Percentiles rank a stretch among this genome's conserved stretches.
Conservation (phyloP, 768 basidiomycete genomes). For the Erythrobasidium yunnanense region DNA sequence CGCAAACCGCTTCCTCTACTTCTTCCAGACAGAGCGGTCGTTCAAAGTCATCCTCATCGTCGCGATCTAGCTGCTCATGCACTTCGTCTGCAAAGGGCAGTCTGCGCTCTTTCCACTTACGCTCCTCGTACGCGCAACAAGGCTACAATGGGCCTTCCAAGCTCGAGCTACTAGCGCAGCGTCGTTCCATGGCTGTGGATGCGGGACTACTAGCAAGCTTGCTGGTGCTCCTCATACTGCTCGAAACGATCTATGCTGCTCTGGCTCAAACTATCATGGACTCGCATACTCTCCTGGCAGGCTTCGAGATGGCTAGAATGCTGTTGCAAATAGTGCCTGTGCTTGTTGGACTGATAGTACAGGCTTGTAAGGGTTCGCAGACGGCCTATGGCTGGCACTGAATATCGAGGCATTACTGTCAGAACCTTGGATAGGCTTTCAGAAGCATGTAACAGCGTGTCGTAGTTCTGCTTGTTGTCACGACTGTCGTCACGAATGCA, state of each 20-base stretch:
- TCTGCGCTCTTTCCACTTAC: not conserved
- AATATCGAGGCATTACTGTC: no score
- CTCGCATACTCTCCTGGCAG: not conserved
- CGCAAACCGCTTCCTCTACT: not conserved
- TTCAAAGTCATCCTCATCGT: not conserved
- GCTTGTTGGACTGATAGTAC: not conserved
- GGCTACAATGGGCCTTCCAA: conserved; percentile 2
- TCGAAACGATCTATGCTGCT: not conserved
- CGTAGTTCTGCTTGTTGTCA: no score
- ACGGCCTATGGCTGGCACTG: conserved; percentile 4
- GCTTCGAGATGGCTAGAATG: not conserved
- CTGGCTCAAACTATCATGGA: not conserved
- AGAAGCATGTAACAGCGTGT: no score
- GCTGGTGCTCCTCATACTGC: not conserved
- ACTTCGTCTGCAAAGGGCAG: not conserved
- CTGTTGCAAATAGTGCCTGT: conserved; percentile 8
- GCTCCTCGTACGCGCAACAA: not conserved
- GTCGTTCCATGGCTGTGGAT: not conserved
- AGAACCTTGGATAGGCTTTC: no score
- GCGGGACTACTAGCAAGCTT: not conserved
- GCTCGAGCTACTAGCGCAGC: not conserved
- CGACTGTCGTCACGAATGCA: no score
- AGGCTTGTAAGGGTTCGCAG: not conserved
- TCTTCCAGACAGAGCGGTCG: not conserved
- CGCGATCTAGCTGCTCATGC: not conserved